Base-by-base conservation (phyloP, 1,139 yeast species). In the Saccharomyces hybrid region DNA sequence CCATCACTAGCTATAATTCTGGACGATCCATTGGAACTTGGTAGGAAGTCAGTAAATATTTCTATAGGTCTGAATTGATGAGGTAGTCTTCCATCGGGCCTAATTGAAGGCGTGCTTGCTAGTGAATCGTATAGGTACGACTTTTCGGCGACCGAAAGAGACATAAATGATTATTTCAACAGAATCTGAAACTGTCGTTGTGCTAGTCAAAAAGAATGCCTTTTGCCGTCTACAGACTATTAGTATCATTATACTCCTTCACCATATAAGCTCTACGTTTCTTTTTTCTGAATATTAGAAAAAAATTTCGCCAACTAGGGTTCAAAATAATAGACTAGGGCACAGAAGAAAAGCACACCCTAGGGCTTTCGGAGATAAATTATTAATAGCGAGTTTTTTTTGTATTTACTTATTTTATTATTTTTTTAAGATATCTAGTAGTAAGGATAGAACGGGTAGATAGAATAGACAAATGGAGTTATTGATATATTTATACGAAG, bases 11-110 rank as follows among this genome's bases (percentile, higher is more conserved):
- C 79, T 63, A 91, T 78, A 41, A 91, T 82, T 72, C 96, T 78
- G 1, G 97, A 87, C 5, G 97, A 89, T 20, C 99, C 99, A 72
- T 91, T 88, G 7, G 97, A 86, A 49, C 85, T 82, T 0, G 96
- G 95, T 57, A 91, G 75, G 63, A 90, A 86, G 53, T 86, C 84
- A 5, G 90, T 83, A 30, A 82, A 83, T 5, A 96, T 88, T 64
- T 89, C 95, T 50, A 91, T 71, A 0, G 97, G 97, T 59, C 97
- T 78, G 68, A 86, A 87, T 69, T 90, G 97, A 57, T 78, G 75
- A 13, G 75, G 76, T 4, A 77, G 73, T 61, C 99, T 78, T 3
- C 96, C 86, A 70, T 91, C 99, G 1, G 95, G 95, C 56, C 97
- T 78, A 51, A 86, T 77, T 7, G 88, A 83, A 0, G 89, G 88